These are phyloP conservation scores for Boechera retrofracta DNA, from an alignment of 345 rosid species.

Conservation along the genomic window DNA sequence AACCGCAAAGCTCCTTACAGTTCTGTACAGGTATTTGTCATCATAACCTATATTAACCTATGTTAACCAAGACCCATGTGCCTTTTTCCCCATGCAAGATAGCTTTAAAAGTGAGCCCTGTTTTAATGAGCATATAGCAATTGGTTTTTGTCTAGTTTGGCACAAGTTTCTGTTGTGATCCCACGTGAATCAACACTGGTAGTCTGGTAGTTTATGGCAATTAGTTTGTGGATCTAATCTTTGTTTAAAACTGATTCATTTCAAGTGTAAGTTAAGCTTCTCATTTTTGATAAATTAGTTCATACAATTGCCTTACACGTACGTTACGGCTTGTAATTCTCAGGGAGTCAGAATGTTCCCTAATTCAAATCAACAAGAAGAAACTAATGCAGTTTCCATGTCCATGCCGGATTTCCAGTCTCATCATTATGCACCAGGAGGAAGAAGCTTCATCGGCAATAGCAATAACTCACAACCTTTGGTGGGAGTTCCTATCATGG, in stretches of 20 bases:
- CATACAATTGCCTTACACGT: background rate
- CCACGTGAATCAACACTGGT: conserved; percentile 9
- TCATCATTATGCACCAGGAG: conserved; percentile 47
- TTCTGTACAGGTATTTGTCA: conserved; percentile 55
- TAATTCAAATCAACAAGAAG: conserved; percentile 52
- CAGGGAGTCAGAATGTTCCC: conserved; percentile 64
- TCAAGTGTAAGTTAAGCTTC: conserved; percentile 19
- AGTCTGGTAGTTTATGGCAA: conserved; percentile 9
- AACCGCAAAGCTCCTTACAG: conserved; percentile 51
- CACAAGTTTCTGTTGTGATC: conserved; percentile 13
- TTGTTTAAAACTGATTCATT: conserved; percentile 9
- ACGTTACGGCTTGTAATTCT: conserved; percentile 25
- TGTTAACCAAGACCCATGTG: conserved; percentile 17
- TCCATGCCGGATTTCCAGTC: conserved; percentile 57
- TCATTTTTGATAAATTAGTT: background rate
- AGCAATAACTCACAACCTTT: conserved; percentile 48
- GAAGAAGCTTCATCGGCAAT: conserved; percentile 47
- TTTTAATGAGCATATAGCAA: background rate
- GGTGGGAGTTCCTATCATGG: conserved; percentile 60
- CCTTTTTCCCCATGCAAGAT: background rate
- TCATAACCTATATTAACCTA: conserved; percentile 3
- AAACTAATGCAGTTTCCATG: conserved; percentile 50
- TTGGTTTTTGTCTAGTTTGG: conserved; percentile 13
- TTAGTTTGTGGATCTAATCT: background rate
- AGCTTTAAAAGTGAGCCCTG: background rate